Percentiles rank a stretch among this genome's conserved stretches.
Conservation (phyloP, 2,329 filamentous ascomycete genomes). For the Dichotomopilus funicola region DNA sequence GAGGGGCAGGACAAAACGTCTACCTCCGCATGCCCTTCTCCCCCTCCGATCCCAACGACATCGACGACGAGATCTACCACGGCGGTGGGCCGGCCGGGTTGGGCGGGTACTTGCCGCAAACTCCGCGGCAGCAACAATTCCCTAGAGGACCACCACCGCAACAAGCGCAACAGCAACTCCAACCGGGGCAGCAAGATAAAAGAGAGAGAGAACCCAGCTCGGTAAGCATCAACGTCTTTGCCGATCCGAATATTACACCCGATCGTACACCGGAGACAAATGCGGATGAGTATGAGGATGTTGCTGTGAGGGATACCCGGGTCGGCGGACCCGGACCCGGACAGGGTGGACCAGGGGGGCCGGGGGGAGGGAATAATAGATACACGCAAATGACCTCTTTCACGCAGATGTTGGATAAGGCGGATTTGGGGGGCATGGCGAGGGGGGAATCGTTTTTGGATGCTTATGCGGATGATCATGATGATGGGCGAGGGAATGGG, state of each 20-base stretch:
- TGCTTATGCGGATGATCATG: no score
- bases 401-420: slow-evolving; percentile 47
- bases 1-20: no score
- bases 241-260: slow-evolving; percentile 35
- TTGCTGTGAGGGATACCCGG: no score
- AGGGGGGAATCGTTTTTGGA: slow-evolving; percentile 38
- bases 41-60: neutral
- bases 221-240: slow-evolving; percentile 48
- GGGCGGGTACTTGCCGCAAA: slow-evolving; percentile 15
- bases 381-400: slow-evolving; percentile 40
- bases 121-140: slow-evolving; percentile 29
- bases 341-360: no score
- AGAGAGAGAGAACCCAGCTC: slow-evolving; percentile 35
- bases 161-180: no score
- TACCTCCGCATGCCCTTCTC: slow-evolving; percentile 10
- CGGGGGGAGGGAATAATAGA: neutral
- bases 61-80: slow-evolving; percentile 1
- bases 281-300: neutral
- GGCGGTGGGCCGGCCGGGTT: no score
- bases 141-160: no score
- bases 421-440: slow-evolving; percentile 37
- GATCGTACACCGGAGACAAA: slow-evolving; percentile 28
- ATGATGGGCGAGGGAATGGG: slow-evolving; percentile 14
- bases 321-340: no score
- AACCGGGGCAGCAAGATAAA: no score